These are phyloP conservation scores for Lentinula boryana DNA, from an alignment of 768 basidiomycete species.

Conservation along the genomic window DNA sequence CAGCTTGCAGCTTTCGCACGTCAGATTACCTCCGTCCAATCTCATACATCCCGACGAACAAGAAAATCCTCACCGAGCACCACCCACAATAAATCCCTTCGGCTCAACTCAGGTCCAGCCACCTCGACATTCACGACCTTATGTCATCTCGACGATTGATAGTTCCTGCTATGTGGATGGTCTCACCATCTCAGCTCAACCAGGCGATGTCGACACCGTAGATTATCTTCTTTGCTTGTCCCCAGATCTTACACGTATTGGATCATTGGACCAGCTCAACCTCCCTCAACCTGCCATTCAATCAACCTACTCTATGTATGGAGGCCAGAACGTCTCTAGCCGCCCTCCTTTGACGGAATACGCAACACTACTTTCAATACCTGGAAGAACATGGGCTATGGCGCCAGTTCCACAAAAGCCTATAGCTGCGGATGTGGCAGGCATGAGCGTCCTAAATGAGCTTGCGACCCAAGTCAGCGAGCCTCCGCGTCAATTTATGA, in stretches of 20 bases:
- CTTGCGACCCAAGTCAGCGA: constrained; percentile 78
- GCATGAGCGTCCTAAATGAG: constrained; percentile 63
- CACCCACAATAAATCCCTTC: constrained; percentile 34
- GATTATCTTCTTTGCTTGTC: constrained; percentile 73
- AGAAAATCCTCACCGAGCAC: constrained; percentile 41
- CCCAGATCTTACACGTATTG: constrained; percentile 71
- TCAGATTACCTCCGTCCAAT: constrained; percentile 73
- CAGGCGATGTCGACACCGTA: constrained; percentile 64
- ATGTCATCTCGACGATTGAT: constrained; percentile 52
- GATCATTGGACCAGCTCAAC: constrained; percentile 61
- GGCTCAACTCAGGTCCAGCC: constrained; percentile 37
- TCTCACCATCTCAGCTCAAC: constrained; percentile 63
- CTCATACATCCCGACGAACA: constrained; percentile 75
- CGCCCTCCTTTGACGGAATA: constrained; percentile 72
- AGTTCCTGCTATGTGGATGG: constrained; percentile 63
- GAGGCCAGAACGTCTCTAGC: constrained; percentile 24
- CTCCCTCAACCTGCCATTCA: constrained; percentile 32
- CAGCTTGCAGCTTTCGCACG: constrained; percentile 64
- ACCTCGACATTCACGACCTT: constrained; percentile 47
- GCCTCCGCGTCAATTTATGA: constrained; percentile 71
- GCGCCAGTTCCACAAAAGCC: constrained; percentile 41
- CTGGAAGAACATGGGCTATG: constrained; percentile 83
- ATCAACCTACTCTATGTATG: constrained; percentile 36
- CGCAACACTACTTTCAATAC: constrained; percentile 69
- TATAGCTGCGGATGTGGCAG: constrained; percentile 22